Percentiles rank a stretch among this genome's conserved stretches.
These are phyloP conservation scores for Aspergillus hancockii DNA, from an alignment of 495 filamentous ascomycete genomes.

Conservation along the genomic window DNA sequence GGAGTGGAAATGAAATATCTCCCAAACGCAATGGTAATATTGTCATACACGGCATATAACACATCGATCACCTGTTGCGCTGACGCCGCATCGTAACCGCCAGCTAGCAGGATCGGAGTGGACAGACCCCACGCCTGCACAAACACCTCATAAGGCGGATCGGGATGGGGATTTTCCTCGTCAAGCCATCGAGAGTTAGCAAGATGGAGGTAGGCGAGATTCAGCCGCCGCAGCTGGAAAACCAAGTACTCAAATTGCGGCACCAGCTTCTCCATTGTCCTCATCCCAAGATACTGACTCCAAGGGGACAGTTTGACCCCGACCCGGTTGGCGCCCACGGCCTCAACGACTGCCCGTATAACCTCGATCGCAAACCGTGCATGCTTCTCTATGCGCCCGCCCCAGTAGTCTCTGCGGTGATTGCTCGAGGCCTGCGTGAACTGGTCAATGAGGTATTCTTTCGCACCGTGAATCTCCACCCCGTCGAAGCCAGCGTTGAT, in stretches of 20 bases:
- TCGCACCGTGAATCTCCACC: constrained; percentile 56
- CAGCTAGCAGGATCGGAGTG: not conserved
- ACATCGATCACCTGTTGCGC: not conserved
- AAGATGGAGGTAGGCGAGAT: constrained; percentile 45
- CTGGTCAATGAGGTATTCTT: constrained; percentile 58
- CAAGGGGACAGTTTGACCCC: constrained; percentile 51
- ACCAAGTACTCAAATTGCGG: constrained; percentile 15
- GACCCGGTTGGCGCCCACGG: constrained; percentile 32
- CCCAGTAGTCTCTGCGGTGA: constrained; percentile 52
- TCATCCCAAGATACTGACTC: constrained; percentile 49
- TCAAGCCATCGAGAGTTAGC: not conserved
- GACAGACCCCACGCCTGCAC: not conserved
- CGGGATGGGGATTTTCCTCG: not conserved
- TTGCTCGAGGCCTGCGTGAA: constrained; percentile 55
- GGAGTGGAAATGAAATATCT: constrained; percentile 68
- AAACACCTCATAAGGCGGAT: not conserved
- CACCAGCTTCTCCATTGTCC: constrained; percentile 23
- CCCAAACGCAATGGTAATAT: constrained; percentile 55
- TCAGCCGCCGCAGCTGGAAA: not conserved
- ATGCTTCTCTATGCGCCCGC: constrained; percentile 53
- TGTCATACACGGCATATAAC: not conserved
- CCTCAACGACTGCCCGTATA: constrained; percentile 28
- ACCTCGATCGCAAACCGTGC: constrained; percentile 48
- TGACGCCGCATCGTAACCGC: not conserved
- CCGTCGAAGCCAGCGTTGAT: constrained; percentile 64